Base-by-base conservation (phyloP, 1,284 basidiomycete species). In the Phenoliferia sp. region DNA sequence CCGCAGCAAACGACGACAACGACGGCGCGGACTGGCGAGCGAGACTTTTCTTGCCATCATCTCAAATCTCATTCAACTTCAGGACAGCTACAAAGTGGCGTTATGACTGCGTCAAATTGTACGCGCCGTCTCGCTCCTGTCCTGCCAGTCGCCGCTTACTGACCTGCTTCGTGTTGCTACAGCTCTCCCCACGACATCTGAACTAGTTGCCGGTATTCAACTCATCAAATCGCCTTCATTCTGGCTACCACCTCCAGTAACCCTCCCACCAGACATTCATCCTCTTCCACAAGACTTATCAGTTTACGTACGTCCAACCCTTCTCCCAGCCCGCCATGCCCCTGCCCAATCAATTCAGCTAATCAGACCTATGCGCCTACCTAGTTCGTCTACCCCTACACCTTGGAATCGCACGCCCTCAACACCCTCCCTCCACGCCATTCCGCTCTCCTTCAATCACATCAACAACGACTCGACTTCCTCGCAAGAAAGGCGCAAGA, bases 301-400 rank as follows among this genome's bases (percentile, higher is more conserved):
- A 3, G 85, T 89, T 71, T 96, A 95, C 77, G 93, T 93, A 78
- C 77, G 88, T 79, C 28, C 34, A 3, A 32, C 32, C 10, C 39
- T 35, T 9, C 32, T 58, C 10, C 32, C 16, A 19, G 12, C 31
- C 36, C 17, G 26, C 1, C 29, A 26, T 56, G 61, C 48, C 35
- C 9, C 34, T n/a, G 28, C 34, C 58, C n/a, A n/a, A n/a, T n/a
- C n/a, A n/a, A n/a, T 6, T 32, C 15, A 28, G 15, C 32, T 36
- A 10, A 26, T 3, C 31, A 67, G 55, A 63, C n/a, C n/a, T 19
- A 32, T 3, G 3, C 9, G 16, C 16, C 36, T 17, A 58, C 34
- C 22, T 76, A 96, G 93, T 95, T 95, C 75, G 93, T 90, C 44
- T 95, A 96, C 76, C 93, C 93, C 2, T 94, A 91, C 81, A 90